Percentiles rank a stretch among this genome's conserved stretches.
Conservation (phyloP, 78 protist species). For the Dictyostelium discoideum region dicty_2.7 NC_007088.5:5449501-5450000, state of each 20-base stretch:
- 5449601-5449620: not conserved
- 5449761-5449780: not conserved
- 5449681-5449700: slow-evolving; percentile 20
- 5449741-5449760: slow-evolving; percentile 20
- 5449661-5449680: not conserved
- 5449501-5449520: slow-evolving; percentile 29
- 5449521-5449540: not conserved
- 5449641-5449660: not conserved
- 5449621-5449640: not conserved
- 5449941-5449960: not conserved
- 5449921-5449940: not conserved
- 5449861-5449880: not conserved
- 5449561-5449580: not conserved
- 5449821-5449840: not conserved
- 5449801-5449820: not conserved
- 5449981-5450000: not conserved
- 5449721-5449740: not conserved
- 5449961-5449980: not conserved
- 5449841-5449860: not conserved
- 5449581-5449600: not conserved
- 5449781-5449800: slow-evolving; percentile 2
- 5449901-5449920: slow-evolving; percentile 8
- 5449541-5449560: not conserved
- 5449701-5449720: slow-evolving; percentile 52
- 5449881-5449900: slow-evolving; percentile 14